Evolutionary conservation across 768 basidiomycete genomes (phyloP), one percentile per base, ranked within the genome.

Genomic region (Mycena indigotica): DNA sequence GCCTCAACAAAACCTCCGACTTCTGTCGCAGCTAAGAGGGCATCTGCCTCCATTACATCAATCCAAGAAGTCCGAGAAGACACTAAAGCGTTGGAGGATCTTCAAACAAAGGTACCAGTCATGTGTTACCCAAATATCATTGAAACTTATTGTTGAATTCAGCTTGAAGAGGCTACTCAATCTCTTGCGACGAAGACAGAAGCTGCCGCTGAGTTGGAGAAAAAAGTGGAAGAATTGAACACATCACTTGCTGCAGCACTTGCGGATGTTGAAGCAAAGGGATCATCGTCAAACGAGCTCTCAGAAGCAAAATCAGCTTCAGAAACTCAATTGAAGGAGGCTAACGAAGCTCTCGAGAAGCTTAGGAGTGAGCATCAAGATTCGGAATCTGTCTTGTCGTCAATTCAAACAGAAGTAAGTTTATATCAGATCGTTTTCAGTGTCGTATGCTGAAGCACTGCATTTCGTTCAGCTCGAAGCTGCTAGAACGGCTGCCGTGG

Each of bases 11-110:
- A 76, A 28, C 64, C 75, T 54, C 66, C 76, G 25, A 59, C 77
- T 16, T 64, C 73, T 41, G 62, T 72, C 51, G 65, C 75, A 26
- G 64, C 75, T 8, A 81, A 75, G 54, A 69, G 82, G 17, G 70
- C 81, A 26, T 65, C 82, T 35, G 74, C 78, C 24, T 91, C 90
- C 15, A 84, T 91, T 48, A 80, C 87, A n/a, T 90, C 90, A 8
- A 85, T 91, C 57, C 81, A 79, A 57, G 91, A 91, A 64, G 75
- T 87, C 17, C 83, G 80, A 59, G 86, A 85, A 60, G 85, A 85
- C 61, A 75, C 72, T n/a, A 84, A 82, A 65, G 80, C 71, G 13
- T 60, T 84, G 21, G 78, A 80, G 55, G 87, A 84, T 53, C 66
- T 90, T 17, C 84, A 86, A 68, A 74, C 68, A 49, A 84, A 89